Evolutionary conservation across 2,329 filamentous ascomycete species (phyloP).

Genomic region (Scytalidium sp.): DNA sequence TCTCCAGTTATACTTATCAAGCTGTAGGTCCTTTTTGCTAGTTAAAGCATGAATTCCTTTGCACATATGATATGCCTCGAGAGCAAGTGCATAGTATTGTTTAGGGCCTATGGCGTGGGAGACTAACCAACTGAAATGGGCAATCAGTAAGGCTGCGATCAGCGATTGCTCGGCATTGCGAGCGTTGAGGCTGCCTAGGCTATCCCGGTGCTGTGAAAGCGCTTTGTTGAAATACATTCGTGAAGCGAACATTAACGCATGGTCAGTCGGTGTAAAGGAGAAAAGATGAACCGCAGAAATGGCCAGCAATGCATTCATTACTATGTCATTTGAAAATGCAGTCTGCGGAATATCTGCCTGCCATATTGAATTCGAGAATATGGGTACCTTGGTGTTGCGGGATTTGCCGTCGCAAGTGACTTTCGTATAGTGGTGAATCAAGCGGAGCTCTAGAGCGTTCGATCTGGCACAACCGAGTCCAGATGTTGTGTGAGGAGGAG

Average conservation of each 20-base stretch:
- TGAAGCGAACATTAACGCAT: neutral
- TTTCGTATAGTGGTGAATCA: neutral
- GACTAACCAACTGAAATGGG: slow-evolving; percentile 10
- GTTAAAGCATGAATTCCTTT: slow-evolving; percentile 6
- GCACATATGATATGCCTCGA: slow-evolving; percentile 10
- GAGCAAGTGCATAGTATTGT: neutral
- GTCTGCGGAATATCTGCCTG: neutral
- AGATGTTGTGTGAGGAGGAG: neutral
- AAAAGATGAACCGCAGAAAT: neutral
- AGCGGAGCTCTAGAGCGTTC: neutral
- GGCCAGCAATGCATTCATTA: neutral
- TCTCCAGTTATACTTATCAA: slow-evolving; percentile 4
- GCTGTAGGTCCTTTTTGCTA: slow-evolving; percentile 1
- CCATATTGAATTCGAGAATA: neutral
- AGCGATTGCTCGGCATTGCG: slow-evolving; percentile 7
- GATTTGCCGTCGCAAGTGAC: neutral
- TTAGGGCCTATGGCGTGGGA: neutral
- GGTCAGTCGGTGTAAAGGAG: neutral
- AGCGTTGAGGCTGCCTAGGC: neutral
- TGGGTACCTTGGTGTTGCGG: neutral
- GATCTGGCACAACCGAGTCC: neutral
- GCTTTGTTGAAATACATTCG: slow-evolving; percentile 10
- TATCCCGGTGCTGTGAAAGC: slow-evolving; percentile 3
- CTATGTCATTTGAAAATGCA: neutral
- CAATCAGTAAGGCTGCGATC: slow-evolving; percentile 7